phyloP scores from a whole-genome alignment of 2,329 filamentous ascomycete genomes.

The Apiospora phragmitis region DNA sequence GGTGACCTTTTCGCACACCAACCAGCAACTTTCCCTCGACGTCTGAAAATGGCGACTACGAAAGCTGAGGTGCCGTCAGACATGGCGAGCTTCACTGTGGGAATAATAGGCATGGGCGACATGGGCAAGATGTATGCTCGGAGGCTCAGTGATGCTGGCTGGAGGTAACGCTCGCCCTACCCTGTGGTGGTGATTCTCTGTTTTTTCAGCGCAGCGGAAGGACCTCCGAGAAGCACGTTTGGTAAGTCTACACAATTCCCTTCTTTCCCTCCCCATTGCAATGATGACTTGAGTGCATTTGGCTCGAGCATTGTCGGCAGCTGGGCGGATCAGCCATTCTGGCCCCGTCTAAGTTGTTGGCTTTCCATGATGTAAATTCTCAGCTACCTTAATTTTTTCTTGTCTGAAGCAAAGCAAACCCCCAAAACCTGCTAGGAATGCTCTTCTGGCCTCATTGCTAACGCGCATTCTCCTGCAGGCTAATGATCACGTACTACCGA shows the following conservation, averaged over 20 bases:
- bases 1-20: neutral
- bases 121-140: constrained; percentile 99
- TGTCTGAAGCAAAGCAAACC: constrained; percentile 68
- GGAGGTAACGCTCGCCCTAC: constrained; percentile 70
- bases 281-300: constrained; percentile 99
- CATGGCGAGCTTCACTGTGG: constrained; percentile 75
- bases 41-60: constrained; percentile 6
- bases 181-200: constrained; percentile 4
- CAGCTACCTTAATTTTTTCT: constrained; percentile 86
- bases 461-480: constrained; percentile 16
- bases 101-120: constrained; percentile 98
- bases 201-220: constrained; percentile 17
- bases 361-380: constrained; percentile 98
- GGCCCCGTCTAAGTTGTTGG: constrained; percentile 60
- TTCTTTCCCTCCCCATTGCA: constrained; percentile 31
- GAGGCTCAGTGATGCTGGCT: constrained; percentile 84
- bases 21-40: neutral
- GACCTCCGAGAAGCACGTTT: constrained; percentile 26
- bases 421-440: constrained; percentile 16
- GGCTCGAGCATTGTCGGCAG: constrained; percentile 91
- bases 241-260: constrained; percentile 36
- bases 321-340: constrained; percentile 70
- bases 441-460: constrained; percentile 27
- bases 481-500: constrained; percentile 12
- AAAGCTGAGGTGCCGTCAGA: constrained; percentile 29